Evolutionary conservation across 495 filamentous ascomycete species (phyloP).

Genomic region (Aspergillus olivimuriae): DNA sequence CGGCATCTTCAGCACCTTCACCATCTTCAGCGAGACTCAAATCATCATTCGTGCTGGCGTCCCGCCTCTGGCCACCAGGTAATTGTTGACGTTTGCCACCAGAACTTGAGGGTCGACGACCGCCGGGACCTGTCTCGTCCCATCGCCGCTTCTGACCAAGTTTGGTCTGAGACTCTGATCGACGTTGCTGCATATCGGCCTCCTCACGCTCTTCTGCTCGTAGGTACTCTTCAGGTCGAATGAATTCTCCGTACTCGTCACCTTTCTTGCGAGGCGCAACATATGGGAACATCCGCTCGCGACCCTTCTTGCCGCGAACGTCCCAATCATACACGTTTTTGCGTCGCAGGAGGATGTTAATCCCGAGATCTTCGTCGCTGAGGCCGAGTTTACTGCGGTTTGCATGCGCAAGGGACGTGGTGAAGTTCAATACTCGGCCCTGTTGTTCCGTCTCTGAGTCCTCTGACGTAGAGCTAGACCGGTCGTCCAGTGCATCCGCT

Average conservation of each 20-base stretch:
- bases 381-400: slow-evolving; percentile 74
- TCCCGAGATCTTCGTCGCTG: slow-evolving; percentile 79
- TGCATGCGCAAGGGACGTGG: slow-evolving; percentile 71
- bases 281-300: slow-evolving; percentile 89
- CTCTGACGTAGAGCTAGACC: slow-evolving; percentile 76
- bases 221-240: slow-evolving; percentile 90
- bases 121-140: slow-evolving; percentile 58
- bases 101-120: slow-evolving; percentile 28
- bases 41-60: slow-evolving; percentile 36
- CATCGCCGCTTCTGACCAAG: slow-evolving; percentile 93
- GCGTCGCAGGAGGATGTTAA: slow-evolving; percentile 83
- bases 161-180: slow-evolving; percentile 51
- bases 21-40: slow-evolving; percentile 32
- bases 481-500: slow-evolving; percentile 78
- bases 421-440: slow-evolving; percentile 84
- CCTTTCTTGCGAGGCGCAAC: slow-evolving; percentile 69
- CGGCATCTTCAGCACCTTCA: slow-evolving; percentile 40
- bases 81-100: slow-evolving; percentile 41
- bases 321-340: slow-evolving; percentile 88
- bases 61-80: slow-evolving; percentile 37
- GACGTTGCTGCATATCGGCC: slow-evolving; percentile 51
- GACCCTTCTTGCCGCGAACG: slow-evolving; percentile 85
- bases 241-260: slow-evolving; percentile 91
- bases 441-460: slow-evolving; percentile 87
- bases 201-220: slow-evolving; percentile 89